Percentiles rank a stretch among this genome's conserved stretches.
These are phyloP conservation scores for Trichoderma citrinoviride DNA, from an alignment of 2,329 filamentous ascomycete species.

Conservation along the genomic window DNA sequence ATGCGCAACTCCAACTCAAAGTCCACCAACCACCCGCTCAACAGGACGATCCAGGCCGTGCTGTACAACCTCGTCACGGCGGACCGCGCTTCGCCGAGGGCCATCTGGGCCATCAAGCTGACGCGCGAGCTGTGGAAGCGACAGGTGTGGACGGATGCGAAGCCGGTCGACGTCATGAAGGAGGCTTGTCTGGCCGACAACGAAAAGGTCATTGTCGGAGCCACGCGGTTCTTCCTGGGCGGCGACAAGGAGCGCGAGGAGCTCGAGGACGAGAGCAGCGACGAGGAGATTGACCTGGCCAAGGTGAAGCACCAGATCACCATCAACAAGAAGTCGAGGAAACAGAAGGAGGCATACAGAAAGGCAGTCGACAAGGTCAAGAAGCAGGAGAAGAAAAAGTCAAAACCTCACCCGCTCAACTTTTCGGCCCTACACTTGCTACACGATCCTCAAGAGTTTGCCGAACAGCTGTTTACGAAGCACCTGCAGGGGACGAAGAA, in stretches of 20 bases:
- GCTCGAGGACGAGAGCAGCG: constrained; percentile 81
- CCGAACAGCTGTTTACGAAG: constrained; percentile 84
- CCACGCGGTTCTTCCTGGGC: constrained; percentile 90
- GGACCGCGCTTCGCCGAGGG: constrained; percentile 80
- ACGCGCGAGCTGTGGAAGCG: constrained; percentile 95
- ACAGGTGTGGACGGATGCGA: constrained; percentile 92
- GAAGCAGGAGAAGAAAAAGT: constrained; percentile 82
- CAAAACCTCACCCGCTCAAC: constrained; percentile 81
- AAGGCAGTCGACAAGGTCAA: constrained; percentile 81
- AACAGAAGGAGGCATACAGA: constrained; percentile 74
- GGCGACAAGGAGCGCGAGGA: constrained; percentile 96
- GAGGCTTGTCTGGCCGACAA: constrained; percentile 85
- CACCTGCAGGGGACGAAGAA: constrained; percentile 85
- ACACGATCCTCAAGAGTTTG: constrained; percentile 91
- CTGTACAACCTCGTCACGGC: constrained; percentile 88
- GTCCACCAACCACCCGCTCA: constrained; percentile 85
- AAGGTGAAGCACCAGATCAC: constrained; percentile 80
- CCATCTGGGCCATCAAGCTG: constrained; percentile 93
- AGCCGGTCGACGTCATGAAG: constrained; percentile 97
- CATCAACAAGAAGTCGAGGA: constrained; percentile 96
- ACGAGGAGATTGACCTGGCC: constrained; percentile 74
- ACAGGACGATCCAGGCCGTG: constrained; percentile 88
- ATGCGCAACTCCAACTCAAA: constrained; percentile 85
- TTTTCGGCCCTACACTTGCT: constrained; percentile 94
- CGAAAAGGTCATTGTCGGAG: constrained; percentile 85